Evolutionary conservation across 192 early-diverging fungal genomes (phyloP).

Genomic region (Haplosporangium gracile): DNA sequence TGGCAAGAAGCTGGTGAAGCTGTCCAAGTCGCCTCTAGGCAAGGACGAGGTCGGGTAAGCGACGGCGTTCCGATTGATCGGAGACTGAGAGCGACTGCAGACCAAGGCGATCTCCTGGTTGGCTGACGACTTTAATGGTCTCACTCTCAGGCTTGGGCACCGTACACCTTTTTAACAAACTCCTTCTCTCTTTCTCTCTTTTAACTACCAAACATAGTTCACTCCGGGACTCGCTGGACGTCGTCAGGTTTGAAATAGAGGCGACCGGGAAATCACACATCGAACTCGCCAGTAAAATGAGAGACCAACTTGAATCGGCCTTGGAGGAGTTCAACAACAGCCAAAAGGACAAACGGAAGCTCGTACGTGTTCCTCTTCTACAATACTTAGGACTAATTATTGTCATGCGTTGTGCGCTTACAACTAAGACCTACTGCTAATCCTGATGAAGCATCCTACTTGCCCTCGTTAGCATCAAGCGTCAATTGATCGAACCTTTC

Average conservation of each 20-base stretch:
- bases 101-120: neutral
- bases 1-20: slow-evolving; percentile 74
- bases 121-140: neutral
- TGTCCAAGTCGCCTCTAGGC: slow-evolving; percentile 70
- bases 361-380: slow-evolving; percentile 44
- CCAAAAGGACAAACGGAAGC: slow-evolving; percentile 75
- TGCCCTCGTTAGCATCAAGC: slow-evolving; percentile 54
- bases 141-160: neutral
- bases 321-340: slow-evolving; percentile 71
- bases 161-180: too few relatives aligned
- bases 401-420: neutral
- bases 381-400: neutral
- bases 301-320: slow-evolving; percentile 69
- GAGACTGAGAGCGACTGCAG: too few relatives aligned
- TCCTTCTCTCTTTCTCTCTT: neutral
- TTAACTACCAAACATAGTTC: slow-evolving; percentile 51
- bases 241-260: slow-evolving; percentile 73
- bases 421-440: neutral
- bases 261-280: slow-evolving; percentile 71
- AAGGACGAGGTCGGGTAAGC: slow-evolving; percentile 77
- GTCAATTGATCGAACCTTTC: slow-evolving; percentile 63
- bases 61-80: too few relatives aligned
- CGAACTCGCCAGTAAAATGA: slow-evolving; percentile 74
- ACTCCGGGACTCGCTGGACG: slow-evolving; percentile 67
- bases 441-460: neutral